phyloP scores from a whole-genome alignment of 2,329 filamentous ascomycete species.

The Fragosphaeria purpurea region DNA sequence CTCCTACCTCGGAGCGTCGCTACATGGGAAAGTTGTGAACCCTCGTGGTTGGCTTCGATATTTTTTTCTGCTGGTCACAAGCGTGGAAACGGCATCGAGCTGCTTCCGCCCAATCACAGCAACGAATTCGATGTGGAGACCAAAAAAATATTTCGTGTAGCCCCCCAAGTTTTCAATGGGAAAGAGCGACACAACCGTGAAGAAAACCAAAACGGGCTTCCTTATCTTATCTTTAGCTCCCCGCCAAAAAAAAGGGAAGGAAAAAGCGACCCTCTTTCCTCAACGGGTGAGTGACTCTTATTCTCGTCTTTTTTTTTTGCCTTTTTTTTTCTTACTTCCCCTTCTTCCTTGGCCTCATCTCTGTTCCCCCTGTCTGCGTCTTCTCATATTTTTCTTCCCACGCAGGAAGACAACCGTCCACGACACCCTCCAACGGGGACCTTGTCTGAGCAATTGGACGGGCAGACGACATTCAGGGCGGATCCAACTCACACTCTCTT shows the following conservation, averaged over 20 bases:
- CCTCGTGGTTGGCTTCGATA: neutral
- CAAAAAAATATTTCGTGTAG: conserved; percentile 6
- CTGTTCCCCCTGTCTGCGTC: neutral
- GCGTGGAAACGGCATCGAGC: neutral
- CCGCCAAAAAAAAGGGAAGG: conserved; percentile 6
- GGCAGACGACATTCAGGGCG: neutral
- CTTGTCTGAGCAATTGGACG: neutral
- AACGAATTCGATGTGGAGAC: conserved; percentile 6
- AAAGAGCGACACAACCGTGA: neutral
- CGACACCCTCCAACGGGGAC: neutral
- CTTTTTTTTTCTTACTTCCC: neutral
- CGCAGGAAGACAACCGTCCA: neutral
- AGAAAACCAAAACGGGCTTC: neutral
- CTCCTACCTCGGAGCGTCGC: conserved; percentile 3
- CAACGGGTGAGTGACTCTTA: conserved; percentile 11
- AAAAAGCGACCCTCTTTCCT: conserved; percentile 6
- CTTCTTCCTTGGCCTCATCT: neutral
- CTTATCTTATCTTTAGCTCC: conserved; percentile 13
- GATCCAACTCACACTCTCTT: neutral
- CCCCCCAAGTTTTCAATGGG: conserved; percentile 1
- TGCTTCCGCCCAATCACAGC: conserved; percentile 1
- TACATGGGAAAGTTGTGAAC: neutral
- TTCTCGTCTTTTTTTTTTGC: neutral
- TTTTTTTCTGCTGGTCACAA: neutral
- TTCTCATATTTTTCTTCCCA: neutral